Base-by-base conservation (phyloP, 2,329 filamentous ascomycete genomes). In the Diaporthe eres region DNA sequence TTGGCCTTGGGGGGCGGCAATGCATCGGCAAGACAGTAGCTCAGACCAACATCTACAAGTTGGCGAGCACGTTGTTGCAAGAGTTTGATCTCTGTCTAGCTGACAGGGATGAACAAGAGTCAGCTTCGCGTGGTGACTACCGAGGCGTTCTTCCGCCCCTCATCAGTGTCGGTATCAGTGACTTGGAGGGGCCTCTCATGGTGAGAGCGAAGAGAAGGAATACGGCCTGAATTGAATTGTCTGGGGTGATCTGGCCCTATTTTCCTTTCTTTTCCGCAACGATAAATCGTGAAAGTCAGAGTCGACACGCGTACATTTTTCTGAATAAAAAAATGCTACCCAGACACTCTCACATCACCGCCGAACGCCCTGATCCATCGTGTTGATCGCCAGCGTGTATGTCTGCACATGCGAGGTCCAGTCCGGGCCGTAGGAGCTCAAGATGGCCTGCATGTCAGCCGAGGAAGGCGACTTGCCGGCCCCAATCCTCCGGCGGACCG, bases 11-110 rank as follows among this genome's bases (percentile, higher is more conserved):
- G 1, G 79, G 79, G 5, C 79, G 82, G 3, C 78, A 81, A 72
- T 85, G 82, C 70, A 82, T 85, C n/a, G 83, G 83, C 9, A 82
- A 82, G 72, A 83, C 78, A 6, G 77, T 85, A 10, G 83, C 82
- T 0, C 79, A 79, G 72, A 81, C 80, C 3, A 83, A 83, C 72
- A 84, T 84, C 5, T 82, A 81, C 68, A 84, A 84, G 68, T 25
- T 83, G 47, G 72, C 79, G 65, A 83, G 79, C 63, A 83, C 82
- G 2, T 9, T 68, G 7, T 28, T 68, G 6, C 25, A 15, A 8
- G 77, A 81, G n/a, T 84, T 81, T 63, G 77, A 79, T 10, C 82
- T 84, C 72, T 77, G 81, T 58, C 70, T 83, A n/a, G 82, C 81
- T 0, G 81, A 82, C 70, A 25, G 9, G 1, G 65, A 72, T 4